A percentile compares a stretch with the other conserved stretches of the same genome.
phyloP scores from a whole-genome alignment of 331 rosid species.

The Telfairia occidentalis region DNA sequence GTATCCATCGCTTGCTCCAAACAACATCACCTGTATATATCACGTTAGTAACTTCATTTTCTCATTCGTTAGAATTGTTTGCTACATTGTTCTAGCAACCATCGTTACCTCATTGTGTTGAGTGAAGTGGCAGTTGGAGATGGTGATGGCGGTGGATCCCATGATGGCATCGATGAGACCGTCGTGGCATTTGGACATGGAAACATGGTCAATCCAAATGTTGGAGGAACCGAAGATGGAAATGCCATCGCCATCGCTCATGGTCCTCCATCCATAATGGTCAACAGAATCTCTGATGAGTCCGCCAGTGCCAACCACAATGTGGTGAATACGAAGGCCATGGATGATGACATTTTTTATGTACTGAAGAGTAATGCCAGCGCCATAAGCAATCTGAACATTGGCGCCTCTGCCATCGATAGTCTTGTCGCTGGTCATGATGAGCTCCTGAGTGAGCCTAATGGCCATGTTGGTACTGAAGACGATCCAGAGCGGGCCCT shows the following conservation, averaged over 20 bases:
- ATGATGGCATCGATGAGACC: conserved; percentile 61
- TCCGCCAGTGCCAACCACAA: conserved; percentile 35
- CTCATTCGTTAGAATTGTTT: too few species aligned
- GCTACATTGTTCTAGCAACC: too few species aligned
- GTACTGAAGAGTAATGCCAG: conserved; percentile 55
- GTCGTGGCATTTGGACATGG: conserved; percentile 46
- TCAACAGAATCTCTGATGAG: conserved; percentile 26
- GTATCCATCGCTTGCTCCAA: conserved; percentile 48
- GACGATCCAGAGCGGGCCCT: conserved; percentile 56
- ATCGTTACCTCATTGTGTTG: conserved; percentile 66
- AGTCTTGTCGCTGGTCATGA: conserved; percentile 50
- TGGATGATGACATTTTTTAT: conserved; percentile 57
- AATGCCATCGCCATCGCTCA: conserved; percentile 71
- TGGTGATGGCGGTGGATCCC: conserved; percentile 75
- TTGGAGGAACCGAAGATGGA: conserved; percentile 71
- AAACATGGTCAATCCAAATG: conserved; percentile 73
- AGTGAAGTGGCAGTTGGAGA: conserved; percentile 72
- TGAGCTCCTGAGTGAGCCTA: conserved; percentile 43
- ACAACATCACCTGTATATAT: conserved; percentile 54
- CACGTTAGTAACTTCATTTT: too few species aligned
- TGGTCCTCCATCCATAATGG: conserved; percentile 46
- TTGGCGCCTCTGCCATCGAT: conserved; percentile 60
- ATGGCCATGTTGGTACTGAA: conserved; percentile 47
- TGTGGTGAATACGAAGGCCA: conserved; percentile 36
- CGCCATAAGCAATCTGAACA: conserved; percentile 42